Evolutionary conservation across 2,329 filamentous ascomycete genomes (phyloP), one percentile per base, ranked within the genome.

Genomic region (Fusarium metavorans): DNA sequence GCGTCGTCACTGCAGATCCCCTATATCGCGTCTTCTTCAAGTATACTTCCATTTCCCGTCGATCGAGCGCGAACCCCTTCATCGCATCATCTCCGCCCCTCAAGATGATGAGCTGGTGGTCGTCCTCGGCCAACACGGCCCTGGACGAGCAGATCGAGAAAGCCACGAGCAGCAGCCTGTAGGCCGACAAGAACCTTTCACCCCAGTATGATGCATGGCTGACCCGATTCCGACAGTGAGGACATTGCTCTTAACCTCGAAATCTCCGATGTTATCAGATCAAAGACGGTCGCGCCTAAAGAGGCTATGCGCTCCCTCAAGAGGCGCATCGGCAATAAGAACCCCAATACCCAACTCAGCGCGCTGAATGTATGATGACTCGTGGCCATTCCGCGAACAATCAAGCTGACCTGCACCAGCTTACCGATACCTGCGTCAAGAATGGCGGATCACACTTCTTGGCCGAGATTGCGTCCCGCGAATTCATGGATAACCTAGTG

Each of bases 301-400:
- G 97, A 99, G 84, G 97, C 97, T 72, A 99, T 99, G 97, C 94
- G 95, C 82, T 96, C 95, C 50, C 87, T 99, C 80, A 98, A 98
- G 86, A 92, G 92, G 82, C 92, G 97, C 82, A 95, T 99, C 87
- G 95, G 94, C 84, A 95, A 98, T 88, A 97, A 95, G 88, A 99
- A 99, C 81, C 97, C 97, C 39, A 99, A 99, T 83, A 92, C 97
- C 39, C 97, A 99, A 86, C 88, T 99, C 39, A 97, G 95, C 78
- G 94, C 97, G n/a, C 86, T 99, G 65, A 97, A 97, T 83, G 95
- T 97, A 88, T 68, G 86, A 39, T 35, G 52, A 35, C 13, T 16
- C 5, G 27, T 34, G 30, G 39, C 30, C 8, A 30, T 48, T 34
- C n/a, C 56, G 39, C 30, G 18, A 64, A 41, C 25, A 32, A 23